phyloP scores from a whole-genome alignment of 768 basidiomycete species.

The Phylloporus rhodoxanthus region DNA sequence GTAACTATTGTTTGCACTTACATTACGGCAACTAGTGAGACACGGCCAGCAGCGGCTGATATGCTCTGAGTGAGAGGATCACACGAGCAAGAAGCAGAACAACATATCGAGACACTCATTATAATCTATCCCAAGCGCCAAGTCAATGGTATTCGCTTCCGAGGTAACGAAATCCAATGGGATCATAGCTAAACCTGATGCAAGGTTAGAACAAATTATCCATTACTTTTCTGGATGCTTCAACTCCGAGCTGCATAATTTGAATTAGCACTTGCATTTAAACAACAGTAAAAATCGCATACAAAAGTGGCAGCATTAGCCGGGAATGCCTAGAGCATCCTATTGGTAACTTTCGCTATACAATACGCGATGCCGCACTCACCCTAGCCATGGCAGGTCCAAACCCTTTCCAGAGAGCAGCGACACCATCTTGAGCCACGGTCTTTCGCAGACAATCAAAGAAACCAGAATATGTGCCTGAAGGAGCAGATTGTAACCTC shows the following conservation, averaged over 20 bases:
- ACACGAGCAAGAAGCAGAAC: constrained; percentile 2
- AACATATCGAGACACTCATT: constrained; percentile 6
- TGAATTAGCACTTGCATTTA: neutral
- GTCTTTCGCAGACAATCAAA: constrained; percentile 91
- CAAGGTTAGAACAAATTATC: constrained; percentile 52
- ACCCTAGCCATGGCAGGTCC: constrained; percentile 95
- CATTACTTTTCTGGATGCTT: constrained; percentile 79
- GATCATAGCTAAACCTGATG: neutral
- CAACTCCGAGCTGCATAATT: constrained; percentile 73
- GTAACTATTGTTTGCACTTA: constrained; percentile 1
- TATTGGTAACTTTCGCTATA: constrained; percentile 1
- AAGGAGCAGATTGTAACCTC: constrained; percentile 91
- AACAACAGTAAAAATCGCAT: constrained; percentile 29
- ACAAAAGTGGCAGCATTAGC: constrained; percentile 95
- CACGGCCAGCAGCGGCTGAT: neutral
- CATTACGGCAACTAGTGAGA: neutral
- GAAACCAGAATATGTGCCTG: constrained; percentile 93
- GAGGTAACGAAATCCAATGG: neutral
- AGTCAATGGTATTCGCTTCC: constrained; percentile 3
- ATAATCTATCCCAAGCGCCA: constrained; percentile 5
- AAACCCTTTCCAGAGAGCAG: constrained; percentile 94
- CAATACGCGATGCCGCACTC: constrained; percentile 23
- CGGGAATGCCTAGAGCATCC: constrained; percentile 73
- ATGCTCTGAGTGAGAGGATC: constrained; percentile 5
- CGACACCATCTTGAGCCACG: constrained; percentile 80